phyloP scores from a whole-genome alignment of 2,329 filamentous ascomycete species.

The Ascochyta koolunga region DNA sequence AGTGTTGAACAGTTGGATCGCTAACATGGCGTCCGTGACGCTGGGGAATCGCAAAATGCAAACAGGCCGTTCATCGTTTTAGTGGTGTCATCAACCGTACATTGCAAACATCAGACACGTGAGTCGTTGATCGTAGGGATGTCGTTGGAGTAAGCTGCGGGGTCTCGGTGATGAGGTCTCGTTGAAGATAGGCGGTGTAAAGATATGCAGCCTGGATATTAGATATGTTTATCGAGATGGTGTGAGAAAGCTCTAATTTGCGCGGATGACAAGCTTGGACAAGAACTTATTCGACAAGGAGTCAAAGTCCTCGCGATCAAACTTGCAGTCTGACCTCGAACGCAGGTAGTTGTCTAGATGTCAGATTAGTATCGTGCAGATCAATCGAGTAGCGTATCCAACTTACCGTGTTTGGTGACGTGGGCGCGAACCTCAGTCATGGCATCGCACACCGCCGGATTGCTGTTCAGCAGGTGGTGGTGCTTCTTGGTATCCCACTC shows the following conservation, averaged over 20 bases:
- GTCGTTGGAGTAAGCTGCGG: conserved; percentile 35
- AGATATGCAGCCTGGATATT: conserved; percentile 26
- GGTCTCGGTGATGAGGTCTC: conserved; percentile 36
- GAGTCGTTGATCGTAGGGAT: conserved; percentile 39
- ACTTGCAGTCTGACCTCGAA: conserved; percentile 77
- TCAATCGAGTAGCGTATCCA: conserved; percentile 14
- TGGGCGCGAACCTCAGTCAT: conserved; percentile 95
- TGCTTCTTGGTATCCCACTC: conserved; percentile 96
- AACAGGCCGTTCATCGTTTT: conserved; percentile 41
- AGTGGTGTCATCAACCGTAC: conserved; percentile 42
- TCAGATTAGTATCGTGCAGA: conserved; percentile 50
- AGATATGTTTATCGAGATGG: conserved; percentile 20
- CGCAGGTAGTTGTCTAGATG: conserved; percentile 81
- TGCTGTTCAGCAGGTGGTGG: conserved; percentile 88
- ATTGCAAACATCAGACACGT: conserved; percentile 40
- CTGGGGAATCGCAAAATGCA: conserved; percentile 48
- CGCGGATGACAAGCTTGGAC: conserved; percentile 93
- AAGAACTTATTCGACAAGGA: conserved; percentile 96
- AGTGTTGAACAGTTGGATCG: conserved; percentile 41
- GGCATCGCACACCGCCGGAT: conserved; percentile 88
- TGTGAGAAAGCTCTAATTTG: conserved; percentile 65
- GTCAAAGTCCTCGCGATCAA: conserved; percentile 92
- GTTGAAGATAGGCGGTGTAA: conserved; percentile 21
- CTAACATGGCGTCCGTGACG: conserved; percentile 45
- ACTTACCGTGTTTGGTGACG: conserved; percentile 90